A percentile compares a stretch with the other conserved stretches of the same genome.
phyloP scores from a whole-genome alignment of 768 basidiomycete species.

The Paxillus involutus region DNA sequence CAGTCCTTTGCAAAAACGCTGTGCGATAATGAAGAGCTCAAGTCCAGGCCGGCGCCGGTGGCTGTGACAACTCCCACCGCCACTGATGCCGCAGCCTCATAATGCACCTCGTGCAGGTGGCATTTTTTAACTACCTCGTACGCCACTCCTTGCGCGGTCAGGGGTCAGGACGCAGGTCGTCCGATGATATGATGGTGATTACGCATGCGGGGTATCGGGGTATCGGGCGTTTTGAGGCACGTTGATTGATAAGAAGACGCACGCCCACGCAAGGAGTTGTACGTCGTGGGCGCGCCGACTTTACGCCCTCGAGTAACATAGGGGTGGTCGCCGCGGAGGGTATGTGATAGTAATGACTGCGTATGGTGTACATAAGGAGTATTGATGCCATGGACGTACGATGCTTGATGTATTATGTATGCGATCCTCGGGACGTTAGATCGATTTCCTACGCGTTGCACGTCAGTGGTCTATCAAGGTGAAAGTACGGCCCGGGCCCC shows the following conservation, averaged over 20 bases:
- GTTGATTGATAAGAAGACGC: not conserved
- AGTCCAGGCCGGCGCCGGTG: constrained; percentile 6
- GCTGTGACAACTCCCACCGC: not conserved
- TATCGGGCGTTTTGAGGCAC: constrained; percentile 6
- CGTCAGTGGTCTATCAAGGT: no score
- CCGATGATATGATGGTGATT: not conserved
- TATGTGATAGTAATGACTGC: not conserved
- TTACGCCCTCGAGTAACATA: constrained; percentile 8
- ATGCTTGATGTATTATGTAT: no score
- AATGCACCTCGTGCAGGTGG: constrained; percentile 2
- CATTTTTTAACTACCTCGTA: constrained; percentile 1
- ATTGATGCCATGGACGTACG: no score
- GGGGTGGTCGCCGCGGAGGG: not conserved
- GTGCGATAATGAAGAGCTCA: constrained; percentile 36
- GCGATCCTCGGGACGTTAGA: no score
- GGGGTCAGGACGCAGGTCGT: constrained; percentile 22
- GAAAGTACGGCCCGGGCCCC: no score
- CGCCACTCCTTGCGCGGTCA: constrained; percentile 10
- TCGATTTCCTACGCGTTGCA: no score
- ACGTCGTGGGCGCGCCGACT: not conserved
- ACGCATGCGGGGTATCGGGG: constrained; percentile 14
- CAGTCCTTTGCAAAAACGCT: constrained; percentile 49
- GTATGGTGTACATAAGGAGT: not conserved
- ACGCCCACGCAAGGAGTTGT: not conserved
- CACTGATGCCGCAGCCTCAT: constrained; percentile 11